phyloP scores from a whole-genome alignment of 1,284 basidiomycete species.

The Pyrrhoderma noxium region DNA sequence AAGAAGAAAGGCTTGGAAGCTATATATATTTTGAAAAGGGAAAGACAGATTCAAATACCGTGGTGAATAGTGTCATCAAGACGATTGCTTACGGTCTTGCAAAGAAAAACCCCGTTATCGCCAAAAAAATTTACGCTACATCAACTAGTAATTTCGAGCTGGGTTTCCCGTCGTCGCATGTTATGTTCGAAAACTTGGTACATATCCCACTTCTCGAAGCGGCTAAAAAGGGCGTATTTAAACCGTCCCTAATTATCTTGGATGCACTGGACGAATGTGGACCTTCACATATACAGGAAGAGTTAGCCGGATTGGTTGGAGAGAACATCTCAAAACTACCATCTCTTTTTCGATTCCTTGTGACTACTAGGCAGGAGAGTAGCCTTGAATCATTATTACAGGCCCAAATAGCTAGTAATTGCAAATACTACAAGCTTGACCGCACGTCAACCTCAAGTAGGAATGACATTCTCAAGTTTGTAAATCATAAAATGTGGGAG shows the following conservation, averaged over 20 bases:
- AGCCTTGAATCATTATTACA: too few species aligned
- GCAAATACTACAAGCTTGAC: too few species aligned
- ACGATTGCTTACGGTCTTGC: constrained; percentile 21
- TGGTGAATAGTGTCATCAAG: constrained; percentile 19
- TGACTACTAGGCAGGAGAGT: neutral
- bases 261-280: constrained; percentile 10
- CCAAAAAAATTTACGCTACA: too few species aligned
- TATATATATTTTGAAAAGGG: constrained; percentile 20
- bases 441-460: too few species aligned
- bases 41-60: constrained; percentile 11
- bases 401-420: too few species aligned
- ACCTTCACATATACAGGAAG: neutral
- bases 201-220: neutral
- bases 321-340: neutral
- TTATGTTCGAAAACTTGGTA: neutral
- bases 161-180: too few species aligned
- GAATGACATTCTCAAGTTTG: too few species aligned
- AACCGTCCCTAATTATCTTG: neutral
- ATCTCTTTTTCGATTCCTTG: neutral
- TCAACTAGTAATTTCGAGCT: too few species aligned
- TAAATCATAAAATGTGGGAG: too few species aligned
- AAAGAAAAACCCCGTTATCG: neutral
- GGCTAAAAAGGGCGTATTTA: neutral
- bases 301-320: neutral
- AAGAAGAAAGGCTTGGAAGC: neutral